These are phyloP conservation scores for Tetrapisispora fleetii DNA, from an alignment of 805 yeast genomes.

Conservation along the genomic window DNA sequence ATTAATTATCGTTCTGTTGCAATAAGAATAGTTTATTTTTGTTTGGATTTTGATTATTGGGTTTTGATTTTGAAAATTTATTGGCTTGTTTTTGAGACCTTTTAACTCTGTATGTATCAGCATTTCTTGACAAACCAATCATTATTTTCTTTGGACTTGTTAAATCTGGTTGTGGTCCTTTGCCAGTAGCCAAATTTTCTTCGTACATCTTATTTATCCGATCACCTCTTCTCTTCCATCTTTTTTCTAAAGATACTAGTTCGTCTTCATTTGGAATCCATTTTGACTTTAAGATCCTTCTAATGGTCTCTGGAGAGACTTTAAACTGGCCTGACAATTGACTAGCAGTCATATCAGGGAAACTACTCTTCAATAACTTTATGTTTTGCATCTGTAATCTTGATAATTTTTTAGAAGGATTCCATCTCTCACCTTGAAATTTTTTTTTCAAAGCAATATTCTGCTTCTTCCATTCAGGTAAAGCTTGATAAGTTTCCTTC, in stretches of 20 bases:
- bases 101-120: background rate
- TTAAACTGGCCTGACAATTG: slow-evolving; percentile 55
- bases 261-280: slow-evolving; percentile 66
- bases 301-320: slow-evolving; percentile 71
- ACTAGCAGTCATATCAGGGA: slow-evolving; percentile 51
- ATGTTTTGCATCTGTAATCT: slow-evolving; percentile 62
- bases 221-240: slow-evolving; percentile 47
- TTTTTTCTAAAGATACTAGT: slow-evolving; percentile 31
- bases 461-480: slow-evolving; percentile 66
- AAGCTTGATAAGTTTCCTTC: slow-evolving; percentile 11
- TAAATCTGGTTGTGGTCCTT: background rate
- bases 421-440: slow-evolving; percentile 50
- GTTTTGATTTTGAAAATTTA: background rate
- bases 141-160: background rate
- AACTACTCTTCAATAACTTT: slow-evolving; percentile 40
- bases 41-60: background rate
- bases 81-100: background rate
- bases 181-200: background rate
- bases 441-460: slow-evolving; percentile 54
- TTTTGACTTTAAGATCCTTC: slow-evolving; percentile 66
- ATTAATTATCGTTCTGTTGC: background rate
- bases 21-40: background rate
- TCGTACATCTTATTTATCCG: slow-evolving; percentile 25
- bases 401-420: slow-evolving; percentile 56
- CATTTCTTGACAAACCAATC: background rate